Percentiles rank a stretch among this genome's conserved stretches.
Evolutionary conservation across 768 basidiomycete species (phyloP).

Genomic region (Mycena pura): DNA sequence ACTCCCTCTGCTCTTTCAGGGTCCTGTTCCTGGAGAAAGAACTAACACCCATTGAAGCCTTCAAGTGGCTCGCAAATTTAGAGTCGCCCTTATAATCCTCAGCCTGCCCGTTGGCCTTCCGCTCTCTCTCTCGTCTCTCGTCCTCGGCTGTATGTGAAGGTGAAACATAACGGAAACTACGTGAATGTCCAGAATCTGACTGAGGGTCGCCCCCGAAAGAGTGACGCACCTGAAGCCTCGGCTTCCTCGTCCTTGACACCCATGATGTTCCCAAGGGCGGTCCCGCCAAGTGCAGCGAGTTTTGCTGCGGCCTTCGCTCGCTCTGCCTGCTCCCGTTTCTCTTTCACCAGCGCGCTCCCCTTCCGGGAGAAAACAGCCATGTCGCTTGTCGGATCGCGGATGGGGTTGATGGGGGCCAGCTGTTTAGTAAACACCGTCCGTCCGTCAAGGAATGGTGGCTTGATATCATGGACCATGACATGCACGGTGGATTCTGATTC

Average conservation of each 20-base stretch:
- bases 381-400: constrained; percentile 91
- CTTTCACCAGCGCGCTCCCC: constrained; percentile 92
- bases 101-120: constrained; percentile 58
- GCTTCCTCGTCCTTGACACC: constrained; percentile 96
- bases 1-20: constrained; percentile 94
- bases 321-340: constrained; percentile 96
- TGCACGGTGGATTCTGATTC: constrained; percentile 97
- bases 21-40: constrained; percentile 83
- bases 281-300: constrained; percentile 89
- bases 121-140: constrained; percentile 53
- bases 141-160: constrained; percentile 56
- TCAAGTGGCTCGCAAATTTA: constrained; percentile 95
- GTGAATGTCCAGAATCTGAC: constrained; percentile 81
- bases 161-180: constrained; percentile 53
- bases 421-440: constrained; percentile 96
- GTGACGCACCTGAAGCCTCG: constrained; percentile 83
- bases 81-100: constrained; percentile 92
- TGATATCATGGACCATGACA: constrained; percentile 96
- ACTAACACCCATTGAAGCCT: constrained; percentile 77
- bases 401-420: constrained; percentile 96
- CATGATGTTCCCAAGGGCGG: constrained; percentile 95
- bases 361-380: constrained; percentile 97
- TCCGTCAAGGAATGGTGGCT: constrained; percentile 97
- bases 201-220: constrained; percentile 26
- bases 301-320: constrained; percentile 96